Evolutionary conservation across 768 basidiomycete species (phyloP), one percentile per base, ranked within the genome.

Genomic region (Xerocomellus intermedius): DNA sequence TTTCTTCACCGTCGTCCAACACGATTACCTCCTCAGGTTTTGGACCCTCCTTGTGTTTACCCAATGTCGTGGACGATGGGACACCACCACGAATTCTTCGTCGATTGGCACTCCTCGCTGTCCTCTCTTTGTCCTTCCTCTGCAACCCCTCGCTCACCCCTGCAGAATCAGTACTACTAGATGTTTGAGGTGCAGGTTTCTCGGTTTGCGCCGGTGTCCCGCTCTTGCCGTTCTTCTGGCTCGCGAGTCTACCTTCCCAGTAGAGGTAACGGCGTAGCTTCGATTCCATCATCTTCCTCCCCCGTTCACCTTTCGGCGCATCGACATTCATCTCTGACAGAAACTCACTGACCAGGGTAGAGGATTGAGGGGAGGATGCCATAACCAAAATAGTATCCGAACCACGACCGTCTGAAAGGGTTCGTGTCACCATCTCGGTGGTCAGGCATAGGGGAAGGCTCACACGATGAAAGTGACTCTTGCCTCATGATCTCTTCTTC

Each of bases 361-460:
- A 88, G 0, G 89, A 89, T 35, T 85, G 79, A 17, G 86, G 79
- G 0, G 94, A 93, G 1, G 87, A 84, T 4, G 88, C 83, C 94
- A 99, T 96, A 52, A 98, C 77, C 28, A 98, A 82, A 9, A 95
- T 81, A 2, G 82, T 83, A 61, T 98, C 87, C 19, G 81, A 82
- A 3, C 86, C 88, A 4, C 79, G 79, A 13, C 65, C 61, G 5
- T 65, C 78, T 64, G 37, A 24, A 48, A 48, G n/a, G 14, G 14
- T 39, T 10, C 43, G 5, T 21, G 24, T 51, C 28, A 64, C 43
- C 30, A 37, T n/a, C 10, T 32, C 16, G n/a, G 8, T 1, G 10
- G 12, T 22, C 35, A 22, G 37, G 9, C 10, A 19, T 3, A 49
- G 26, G 16, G 6, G 2, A 19, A 21, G 7, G 30, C 65, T 56